Base-by-base conservation (phyloP, 306 rosid genomes). In the Astragalus glycyphyllos region DNA sequence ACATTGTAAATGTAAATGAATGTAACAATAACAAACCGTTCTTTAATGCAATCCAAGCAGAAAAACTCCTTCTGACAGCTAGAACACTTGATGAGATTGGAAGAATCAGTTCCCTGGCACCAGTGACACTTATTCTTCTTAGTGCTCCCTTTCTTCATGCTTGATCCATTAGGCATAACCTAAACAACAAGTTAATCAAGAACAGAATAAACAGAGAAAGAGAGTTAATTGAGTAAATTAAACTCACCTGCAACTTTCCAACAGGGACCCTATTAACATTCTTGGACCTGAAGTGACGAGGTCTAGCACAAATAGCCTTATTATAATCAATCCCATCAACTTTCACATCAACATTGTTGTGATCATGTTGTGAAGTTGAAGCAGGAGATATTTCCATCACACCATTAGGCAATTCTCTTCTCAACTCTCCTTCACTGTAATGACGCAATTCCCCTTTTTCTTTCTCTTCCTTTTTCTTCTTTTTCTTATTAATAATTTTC, bases 321-420 rank as follows among this genome's bases (percentile, higher is more conserved):
- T 41, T 78, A 29, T 47, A 32, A 50, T 84, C 84, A 41, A 54
- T 3, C 3, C 4, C 84, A 45, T 86, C 96, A 4, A 85, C 81
- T 74, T 85, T 91, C 45, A 81, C 83, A 74, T 73, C 86, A 54
- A 54, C 91, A 86, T 95, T 91, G 85, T 74, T 62, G 47, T 75
- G 81, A 81, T 80, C 82, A 35, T n/a, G 69, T 0, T n/a, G 69
- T 0, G 76, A 76, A 2, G 85, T 76, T 12, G 84, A 78, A 20
- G 92, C 87, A 1, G 96, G 85, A 26, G 99, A 83, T 45, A 95
- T 95, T 49, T 91, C 96, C 99, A 95, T 95, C 6, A 84, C 81
- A n/a, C 99, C 99, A 51, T 95, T 84, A 0, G 97, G 96, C 81
- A 95, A 87, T 74, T 95, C 89, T 71, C 91, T 87, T 41, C 82